phyloP scores from a whole-genome alignment of 2,329 filamentous ascomycete genomes.

The Cladorrhinum sp. region DNA sequence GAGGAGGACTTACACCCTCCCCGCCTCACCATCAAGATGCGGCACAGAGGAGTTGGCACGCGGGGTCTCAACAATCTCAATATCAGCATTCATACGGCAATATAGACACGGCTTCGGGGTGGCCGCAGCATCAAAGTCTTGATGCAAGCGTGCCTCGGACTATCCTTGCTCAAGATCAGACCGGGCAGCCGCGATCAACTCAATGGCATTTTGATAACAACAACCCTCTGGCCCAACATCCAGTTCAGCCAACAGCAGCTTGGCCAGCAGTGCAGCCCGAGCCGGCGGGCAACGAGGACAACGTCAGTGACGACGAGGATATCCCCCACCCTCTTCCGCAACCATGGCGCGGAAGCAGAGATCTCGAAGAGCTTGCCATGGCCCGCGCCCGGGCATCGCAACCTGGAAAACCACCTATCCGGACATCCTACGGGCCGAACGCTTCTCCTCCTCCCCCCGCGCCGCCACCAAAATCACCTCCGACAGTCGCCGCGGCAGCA shows the following conservation, averaged over 20 bases:
- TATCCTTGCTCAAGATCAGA: neutral
- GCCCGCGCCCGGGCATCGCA: conserved; percentile 19
- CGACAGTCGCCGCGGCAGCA: neutral
- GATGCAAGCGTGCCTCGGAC: neutral
- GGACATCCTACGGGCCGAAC: conserved; percentile 20
- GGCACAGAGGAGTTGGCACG: conserved; percentile 2
- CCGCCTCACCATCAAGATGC: conserved; percentile 8
- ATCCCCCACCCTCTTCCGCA: conserved; percentile 13
- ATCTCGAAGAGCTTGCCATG: conserved; percentile 21
- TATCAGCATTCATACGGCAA: too few relatives aligned
- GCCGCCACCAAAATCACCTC: neutral
- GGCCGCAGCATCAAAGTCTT: neutral
- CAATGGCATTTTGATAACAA: neutral
- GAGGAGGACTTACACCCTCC: conserved; percentile 7
- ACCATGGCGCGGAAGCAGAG: conserved; percentile 18
- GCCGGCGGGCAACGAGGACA: neutral
- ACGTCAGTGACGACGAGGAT: conserved; percentile 1
- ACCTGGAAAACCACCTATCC: conserved; percentile 5
- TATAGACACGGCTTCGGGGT: too few relatives aligned
- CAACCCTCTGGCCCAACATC: neutral
- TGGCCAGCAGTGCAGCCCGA: neutral
- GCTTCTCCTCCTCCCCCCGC: neutral
- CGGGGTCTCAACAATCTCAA: neutral
- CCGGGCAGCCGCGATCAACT: neutral
- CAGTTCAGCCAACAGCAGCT: neutral